phyloP scores from a whole-genome alignment of 2,329 filamentous ascomycete species.

The Cladosporium sp. region DNA sequence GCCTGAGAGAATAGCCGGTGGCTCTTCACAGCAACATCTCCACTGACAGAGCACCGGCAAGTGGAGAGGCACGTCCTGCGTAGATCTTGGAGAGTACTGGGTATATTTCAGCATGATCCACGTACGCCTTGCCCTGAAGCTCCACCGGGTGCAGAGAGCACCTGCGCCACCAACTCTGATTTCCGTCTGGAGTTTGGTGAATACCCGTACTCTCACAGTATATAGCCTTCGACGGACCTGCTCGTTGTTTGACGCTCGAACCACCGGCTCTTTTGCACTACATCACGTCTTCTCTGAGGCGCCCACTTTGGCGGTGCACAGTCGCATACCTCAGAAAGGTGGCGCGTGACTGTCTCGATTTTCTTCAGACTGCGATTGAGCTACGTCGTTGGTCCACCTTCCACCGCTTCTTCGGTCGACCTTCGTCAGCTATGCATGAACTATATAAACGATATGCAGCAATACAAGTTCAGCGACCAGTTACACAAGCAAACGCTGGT shows the following conservation, averaged over 20 bases:
- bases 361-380: neutral
- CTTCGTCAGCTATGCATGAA: neutral
- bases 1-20: constrained; percentile 13
- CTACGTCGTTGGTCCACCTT: neutral
- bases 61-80: neutral
- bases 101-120: constrained; percentile 19
- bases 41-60: constrained; percentile 5
- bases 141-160: constrained; percentile 4
- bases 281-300: neutral
- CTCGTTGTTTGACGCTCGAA: neutral
- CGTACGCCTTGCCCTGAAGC: neutral
- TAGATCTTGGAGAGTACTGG: neutral
- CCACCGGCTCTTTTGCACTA: neutral
- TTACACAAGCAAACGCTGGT: neutral
- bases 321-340: neutral
- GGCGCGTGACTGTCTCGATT: neutral
- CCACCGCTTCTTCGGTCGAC: neutral
- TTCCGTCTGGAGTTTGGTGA: neutral
- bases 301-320: neutral
- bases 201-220: neutral
- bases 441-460: neutral
- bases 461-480: neutral
- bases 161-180: constrained; percentile 1
- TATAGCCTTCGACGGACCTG: neutral
- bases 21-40: constrained; percentile 1